These are phyloP conservation scores for Puya raimondii DNA, from an alignment of 176 grass and related monocot species.

Conservation along the genomic window DNA sequence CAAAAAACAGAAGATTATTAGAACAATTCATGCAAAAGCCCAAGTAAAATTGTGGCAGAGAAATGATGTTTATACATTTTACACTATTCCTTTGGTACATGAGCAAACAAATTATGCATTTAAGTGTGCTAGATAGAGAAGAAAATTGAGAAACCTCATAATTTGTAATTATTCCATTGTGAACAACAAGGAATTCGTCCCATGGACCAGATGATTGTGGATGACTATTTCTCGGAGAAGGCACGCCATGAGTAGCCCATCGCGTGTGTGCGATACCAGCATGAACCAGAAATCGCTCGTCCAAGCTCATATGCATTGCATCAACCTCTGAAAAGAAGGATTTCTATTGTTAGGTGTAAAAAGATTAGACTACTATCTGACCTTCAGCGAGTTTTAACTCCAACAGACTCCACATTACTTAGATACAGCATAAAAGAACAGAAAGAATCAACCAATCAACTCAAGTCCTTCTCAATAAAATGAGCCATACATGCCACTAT, in stretches of 20 bases:
- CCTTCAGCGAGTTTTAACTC: too few relatives aligned
- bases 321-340: slow-evolving; percentile 52
- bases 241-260: slow-evolving; percentile 91
- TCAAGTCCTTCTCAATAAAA: too few relatives aligned
- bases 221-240: slow-evolving; percentile 84
- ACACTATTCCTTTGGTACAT: neutral
- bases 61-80: neutral
- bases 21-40: neutral
- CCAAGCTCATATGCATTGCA: slow-evolving; percentile 70
- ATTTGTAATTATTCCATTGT: slow-evolving; percentile 99
- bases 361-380: too few relatives aligned
- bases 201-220: slow-evolving; percentile 79
- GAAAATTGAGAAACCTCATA: slow-evolving; percentile 50
- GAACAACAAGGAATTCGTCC: slow-evolving; percentile 92
- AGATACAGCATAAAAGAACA: too few relatives aligned
- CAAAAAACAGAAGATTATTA: too few relatives aligned
- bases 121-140: neutral
- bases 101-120: neutral
- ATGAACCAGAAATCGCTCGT: slow-evolving; percentile 62
- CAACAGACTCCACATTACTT: too few relatives aligned
- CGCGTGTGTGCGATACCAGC: slow-evolving; percentile 92
- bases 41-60: neutral
- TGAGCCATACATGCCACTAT: too few relatives aligned
- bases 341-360: neutral
- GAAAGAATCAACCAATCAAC: too few relatives aligned